Base-by-base conservation (phyloP, 2,329 filamentous ascomycete species). In the Simplicillium sp. region DNA sequence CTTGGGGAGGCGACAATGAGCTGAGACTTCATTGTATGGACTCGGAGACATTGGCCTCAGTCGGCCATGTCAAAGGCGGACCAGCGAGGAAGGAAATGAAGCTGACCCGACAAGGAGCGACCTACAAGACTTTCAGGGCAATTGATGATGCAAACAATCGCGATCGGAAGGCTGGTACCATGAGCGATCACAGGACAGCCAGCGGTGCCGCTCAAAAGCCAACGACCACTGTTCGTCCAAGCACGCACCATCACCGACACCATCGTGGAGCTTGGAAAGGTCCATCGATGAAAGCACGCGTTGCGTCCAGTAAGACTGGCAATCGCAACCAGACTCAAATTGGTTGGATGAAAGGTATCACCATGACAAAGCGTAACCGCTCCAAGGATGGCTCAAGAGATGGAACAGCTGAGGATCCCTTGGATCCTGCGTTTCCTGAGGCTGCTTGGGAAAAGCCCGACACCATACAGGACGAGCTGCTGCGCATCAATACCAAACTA, bases 1-100 rank as follows among this genome's bases (percentile, higher is more conserved):
- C 89, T 0, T 96, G 89, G 89, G 88, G 88, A 18, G 82, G 85
- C 37, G 90, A 96, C 57, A 84, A 84, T 49, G 77, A 88, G 53
- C 68, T 96, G 25, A 81, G 84, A 37, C 69, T 96, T 20, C 85
- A 94, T 55, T 80, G 79, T 37, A 74, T 88, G 15, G 75, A 86
- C 33, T 65, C 77, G 1, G 66, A 78, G 18, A 67, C 80, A 25
- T 66, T 92, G 1, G 68, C 76, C 43, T 69, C 75, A 2, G 82
- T 94, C 13, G 87, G 86, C 3, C 84, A 86, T 55, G 68, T 77
- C 36, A 87, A 82, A 55, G 87, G 85, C 4, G 72, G 70, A 39
- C 71, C 72, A 3, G 75, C 82, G 15, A 72, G 72, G 7, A 77
- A 77, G 32, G 80, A 75, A 25, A 64, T 89, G 9, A 81, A 76